Evolutionary conservation across 768 basidiomycete species (phyloP).

Genomic region (Neoboletus brunneissimus): DNA sequence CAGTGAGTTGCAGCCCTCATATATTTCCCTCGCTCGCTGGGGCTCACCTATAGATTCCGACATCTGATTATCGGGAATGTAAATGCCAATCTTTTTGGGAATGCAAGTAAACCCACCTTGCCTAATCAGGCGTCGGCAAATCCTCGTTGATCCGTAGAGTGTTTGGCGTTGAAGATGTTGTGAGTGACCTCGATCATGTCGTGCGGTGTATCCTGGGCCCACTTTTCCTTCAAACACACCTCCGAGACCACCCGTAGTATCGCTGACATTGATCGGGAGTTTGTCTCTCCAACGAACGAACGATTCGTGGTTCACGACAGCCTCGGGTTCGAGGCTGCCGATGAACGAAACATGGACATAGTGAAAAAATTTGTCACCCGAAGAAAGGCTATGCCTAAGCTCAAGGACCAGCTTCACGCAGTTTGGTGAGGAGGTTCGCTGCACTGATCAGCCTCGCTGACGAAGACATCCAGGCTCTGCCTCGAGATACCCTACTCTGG

Average conservation of each 20-base stretch:
- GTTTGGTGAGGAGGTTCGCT: constrained; percentile 6
- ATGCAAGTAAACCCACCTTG: neutral
- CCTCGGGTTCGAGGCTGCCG: constrained; percentile 16
- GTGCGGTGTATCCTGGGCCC: neutral
- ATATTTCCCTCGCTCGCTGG: neutral
- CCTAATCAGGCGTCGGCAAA: constrained; percentile 17
- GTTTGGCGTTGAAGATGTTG: constrained; percentile 12
- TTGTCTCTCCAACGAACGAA: constrained; percentile 10
- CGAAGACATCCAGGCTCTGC: constrained; percentile 9
- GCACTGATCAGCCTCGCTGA: neutral
- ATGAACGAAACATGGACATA: constrained; percentile 1
- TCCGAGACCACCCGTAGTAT: constrained; percentile 1
- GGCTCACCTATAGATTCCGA: constrained; percentile 5
- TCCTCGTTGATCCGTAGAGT: constrained; percentile 9
- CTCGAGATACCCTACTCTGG: constrained; percentile 14
- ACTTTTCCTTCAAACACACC: neutral
- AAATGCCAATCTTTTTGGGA: neutral
- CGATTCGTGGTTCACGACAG: constrained; percentile 19
- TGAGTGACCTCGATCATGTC: neutral
- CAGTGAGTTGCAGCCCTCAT: neutral
- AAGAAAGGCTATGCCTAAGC: constrained; percentile 1
- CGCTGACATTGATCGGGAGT: constrained; percentile 14
- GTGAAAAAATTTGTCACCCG: constrained; percentile 2
- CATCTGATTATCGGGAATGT: constrained; percentile 20
- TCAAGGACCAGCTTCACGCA: constrained; percentile 12